Percentiles rank a stretch among this genome's conserved stretches.
Evolutionary conservation across 306 rosid species (phyloP).

Genomic region (Ochetophila trinervis): DNA sequence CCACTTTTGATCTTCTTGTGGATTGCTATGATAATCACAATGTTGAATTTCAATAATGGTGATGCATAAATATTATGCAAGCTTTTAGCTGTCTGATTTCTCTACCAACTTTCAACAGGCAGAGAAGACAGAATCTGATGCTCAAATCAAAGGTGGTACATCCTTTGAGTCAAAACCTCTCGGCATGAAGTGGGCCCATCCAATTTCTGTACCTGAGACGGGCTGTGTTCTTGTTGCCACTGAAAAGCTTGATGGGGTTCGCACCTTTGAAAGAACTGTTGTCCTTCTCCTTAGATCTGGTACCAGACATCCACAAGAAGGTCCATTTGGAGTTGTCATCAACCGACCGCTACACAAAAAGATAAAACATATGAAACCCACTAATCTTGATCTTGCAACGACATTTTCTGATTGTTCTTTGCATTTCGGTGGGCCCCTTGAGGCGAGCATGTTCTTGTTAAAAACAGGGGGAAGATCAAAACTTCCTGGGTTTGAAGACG

Average conservation of each 20-base stretch:
- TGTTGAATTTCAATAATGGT: conserved; percentile 15
- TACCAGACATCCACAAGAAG: conserved; percentile 82
- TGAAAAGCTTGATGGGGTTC: conserved; percentile 89
- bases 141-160: conserved; percentile 39
- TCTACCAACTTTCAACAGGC: conserved; percentile 48
- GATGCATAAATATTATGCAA: conserved; percentile 9
- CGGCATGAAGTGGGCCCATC: conserved; percentile 90
- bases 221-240: conserved; percentile 97
- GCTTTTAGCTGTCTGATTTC: conserved; percentile 14
- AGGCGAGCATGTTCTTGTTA: conserved; percentile 88
- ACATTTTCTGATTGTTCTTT: conserved; percentile 83
- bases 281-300: conserved; percentile 93
- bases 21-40: conserved; percentile 5
- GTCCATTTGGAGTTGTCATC: conserved; percentile 88
- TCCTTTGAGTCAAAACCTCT: conserved; percentile 50
- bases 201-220: conserved; percentile 85
- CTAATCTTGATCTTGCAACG: conserved; percentile 77
- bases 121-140: conserved; percentile 47
- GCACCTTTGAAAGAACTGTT: conserved; percentile 86
- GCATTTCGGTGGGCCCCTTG: conserved; percentile 95
- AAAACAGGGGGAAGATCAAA: conserved; percentile 61
- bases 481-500: conserved; percentile 78
- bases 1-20: not conserved
- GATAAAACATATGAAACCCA: conserved; percentile 83
- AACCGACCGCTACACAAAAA: conserved; percentile 90